A percentile compares a stretch with the other conserved stretches of the same genome.
Evolutionary conservation across 163 green algal species (phyloP).

Genomic region (Coccomyxa subellipsoidea): DNA sequence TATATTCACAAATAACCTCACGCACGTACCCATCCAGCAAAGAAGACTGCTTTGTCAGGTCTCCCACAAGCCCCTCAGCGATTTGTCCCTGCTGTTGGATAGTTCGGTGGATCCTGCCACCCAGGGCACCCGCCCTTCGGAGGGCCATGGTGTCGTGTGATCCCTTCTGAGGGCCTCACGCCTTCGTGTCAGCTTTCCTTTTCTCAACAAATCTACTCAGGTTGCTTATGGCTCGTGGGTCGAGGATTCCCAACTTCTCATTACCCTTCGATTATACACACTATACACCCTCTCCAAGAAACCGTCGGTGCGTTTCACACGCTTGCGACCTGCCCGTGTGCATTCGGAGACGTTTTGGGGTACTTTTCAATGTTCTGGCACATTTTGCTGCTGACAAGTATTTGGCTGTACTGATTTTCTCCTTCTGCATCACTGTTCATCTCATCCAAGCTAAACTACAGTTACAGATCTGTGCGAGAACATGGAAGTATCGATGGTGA

Average conservation of each 20-base stretch:
- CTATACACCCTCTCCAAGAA: background rate
- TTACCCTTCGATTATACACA: background rate
- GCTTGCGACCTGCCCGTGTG: too few species aligned
- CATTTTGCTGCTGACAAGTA: too few species aligned
- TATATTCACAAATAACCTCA: too few species aligned
- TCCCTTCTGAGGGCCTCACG: background rate
- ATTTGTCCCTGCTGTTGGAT: constrained; percentile 10
- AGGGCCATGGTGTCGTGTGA: constrained; percentile 39
- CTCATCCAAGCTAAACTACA: too few species aligned
- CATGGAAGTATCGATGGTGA: background rate
- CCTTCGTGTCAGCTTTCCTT: background rate
- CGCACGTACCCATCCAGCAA: background rate
- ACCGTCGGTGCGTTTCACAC: background rate
- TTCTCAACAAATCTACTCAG: background rate
- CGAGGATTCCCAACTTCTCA: background rate
- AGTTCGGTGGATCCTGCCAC: constrained; percentile 31
- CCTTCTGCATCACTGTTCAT: too few species aligned
- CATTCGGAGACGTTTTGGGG: too few species aligned
- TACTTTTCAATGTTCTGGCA: too few species aligned
- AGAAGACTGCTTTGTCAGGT: constrained; percentile 5
- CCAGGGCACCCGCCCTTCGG: constrained; percentile 27
- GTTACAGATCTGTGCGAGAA: too few species aligned
- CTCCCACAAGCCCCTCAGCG: constrained; percentile 14
- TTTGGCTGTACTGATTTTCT: too few species aligned
- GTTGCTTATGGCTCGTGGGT: too few species aligned